phyloP scores from a whole-genome alignment of 768 basidiomycete species.

The Lanmaoa rubissima region DNA sequence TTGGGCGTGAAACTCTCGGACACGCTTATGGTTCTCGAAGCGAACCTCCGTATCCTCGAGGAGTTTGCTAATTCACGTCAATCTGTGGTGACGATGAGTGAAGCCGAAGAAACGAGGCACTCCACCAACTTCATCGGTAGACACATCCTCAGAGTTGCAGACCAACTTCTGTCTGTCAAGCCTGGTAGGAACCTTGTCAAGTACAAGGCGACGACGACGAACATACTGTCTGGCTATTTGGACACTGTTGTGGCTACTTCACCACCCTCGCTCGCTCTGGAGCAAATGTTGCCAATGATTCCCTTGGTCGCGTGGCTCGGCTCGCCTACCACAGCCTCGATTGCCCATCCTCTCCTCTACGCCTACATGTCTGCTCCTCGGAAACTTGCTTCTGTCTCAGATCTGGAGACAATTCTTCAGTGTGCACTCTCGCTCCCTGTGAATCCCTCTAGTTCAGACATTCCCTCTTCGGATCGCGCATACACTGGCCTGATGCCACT shows the following conservation, averaged over 20 bases:
- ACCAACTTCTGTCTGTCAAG: constrained; percentile 14
- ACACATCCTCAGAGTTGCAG: constrained; percentile 6
- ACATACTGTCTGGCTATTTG: constrained; percentile 21
- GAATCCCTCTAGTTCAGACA: constrained; percentile 5
- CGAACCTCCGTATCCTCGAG: constrained; percentile 39
- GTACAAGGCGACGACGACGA: constrained; percentile 12
- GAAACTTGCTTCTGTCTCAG: constrained; percentile 33
- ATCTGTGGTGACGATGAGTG: neutral
- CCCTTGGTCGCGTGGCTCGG: constrained; percentile 35
- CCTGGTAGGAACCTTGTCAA: constrained; percentile 14
- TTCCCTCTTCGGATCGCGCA: constrained; percentile 22
- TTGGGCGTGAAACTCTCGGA: constrained; percentile 37
- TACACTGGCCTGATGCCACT: constrained; percentile 44
- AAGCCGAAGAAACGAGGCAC: constrained; percentile 6
- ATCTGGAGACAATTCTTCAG: constrained; percentile 46
- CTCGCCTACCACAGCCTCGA: constrained; percentile 32
- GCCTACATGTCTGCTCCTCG: constrained; percentile 42
- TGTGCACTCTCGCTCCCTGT: constrained; percentile 35
- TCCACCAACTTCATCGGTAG: constrained; percentile 29
- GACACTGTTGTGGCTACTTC: constrained; percentile 6
- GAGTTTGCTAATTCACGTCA: constrained; percentile 1
- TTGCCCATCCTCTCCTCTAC: constrained; percentile 42
- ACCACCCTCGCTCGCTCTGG: neutral
- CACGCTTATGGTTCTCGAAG: constrained; percentile 42
- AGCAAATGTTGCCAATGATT: constrained; percentile 16